Evolutionary conservation across 768 basidiomycete genomes (phyloP), one percentile per base, ranked within the genome.

Genomic region (Tulasnella sp.): DNA sequence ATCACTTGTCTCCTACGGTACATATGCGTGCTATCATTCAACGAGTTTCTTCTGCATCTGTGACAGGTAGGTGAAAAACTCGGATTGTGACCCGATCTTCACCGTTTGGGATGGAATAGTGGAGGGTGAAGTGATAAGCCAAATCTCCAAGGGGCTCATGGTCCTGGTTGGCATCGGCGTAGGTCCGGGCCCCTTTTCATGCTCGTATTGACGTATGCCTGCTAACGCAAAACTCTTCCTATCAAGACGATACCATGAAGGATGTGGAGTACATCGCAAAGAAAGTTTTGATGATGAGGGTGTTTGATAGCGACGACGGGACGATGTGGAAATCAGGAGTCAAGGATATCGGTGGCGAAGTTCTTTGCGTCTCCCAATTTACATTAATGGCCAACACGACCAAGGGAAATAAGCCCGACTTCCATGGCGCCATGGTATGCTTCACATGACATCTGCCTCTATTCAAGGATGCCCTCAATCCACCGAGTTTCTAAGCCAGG

Each of bases 331-430:
- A 87, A 69, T 70, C 76, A 19, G 88, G 73, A 65, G 84, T 98
- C 46, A 86, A 82, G 69, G 93, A 97, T 62, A 78, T 96, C 21
- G 78, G 79, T 21, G 93, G 91, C 41, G 91, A 94, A 50, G 77
- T 99, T 11, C 78, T 98, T 3, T 97, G 93, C 64, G 90, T 93
- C 14, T 92, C 92, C 1, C 94, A 98, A 63, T 94, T 96, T 68
- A 92, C 93, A 1, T 75, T 99, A 25, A 69, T 93, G 66, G 86
- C 91, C 21, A 84, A 84, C 59, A 90, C 89, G 15, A 74, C 76
- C 51, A 96, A 96, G 68, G 90, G 90, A 25, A 86, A 75, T 66
- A 90, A 92, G 65, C 86, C 86, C 12, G 91, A 96, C 68, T 97
- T 97, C 63, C 92, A 93, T 69, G 78, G 77, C 17, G 86, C 92